phyloP scores from a whole-genome alignment of 2,329 filamentous ascomycete species.

The Aspergillus quadrilineatus region DNA sequence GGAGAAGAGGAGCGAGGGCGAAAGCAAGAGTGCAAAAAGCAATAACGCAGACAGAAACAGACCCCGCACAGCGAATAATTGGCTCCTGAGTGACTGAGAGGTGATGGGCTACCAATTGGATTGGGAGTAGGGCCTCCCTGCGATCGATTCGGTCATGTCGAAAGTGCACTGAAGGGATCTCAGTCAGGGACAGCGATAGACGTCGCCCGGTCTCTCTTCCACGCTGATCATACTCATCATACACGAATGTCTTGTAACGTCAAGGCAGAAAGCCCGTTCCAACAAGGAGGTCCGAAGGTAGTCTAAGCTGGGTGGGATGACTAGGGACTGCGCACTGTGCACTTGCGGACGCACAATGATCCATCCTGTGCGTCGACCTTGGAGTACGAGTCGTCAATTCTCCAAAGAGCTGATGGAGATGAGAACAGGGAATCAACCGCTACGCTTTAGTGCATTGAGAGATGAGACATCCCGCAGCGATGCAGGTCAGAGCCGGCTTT shows the following conservation, averaged over 20 bases:
- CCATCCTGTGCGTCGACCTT: not conserved
- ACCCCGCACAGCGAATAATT: slow-evolving; percentile 16
- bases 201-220: not conserved
- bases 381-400: not conserved
- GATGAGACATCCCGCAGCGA: not conserved
- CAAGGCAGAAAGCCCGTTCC: slow-evolving; percentile 3
- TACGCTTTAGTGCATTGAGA: not conserved
- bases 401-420: not conserved
- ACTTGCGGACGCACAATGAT: too few species aligned
- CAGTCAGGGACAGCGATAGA: not conserved
- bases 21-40: not conserved
- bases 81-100: slow-evolving; percentile 15
- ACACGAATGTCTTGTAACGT: not conserved
- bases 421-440: not conserved
- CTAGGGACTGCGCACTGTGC: not conserved
- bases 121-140: slow-evolving; percentile 9
- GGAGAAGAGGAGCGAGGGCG: not conserved
- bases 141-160: slow-evolving; percentile 18
- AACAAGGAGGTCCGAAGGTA: not conserved
- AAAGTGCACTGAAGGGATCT: slow-evolving; percentile 16
- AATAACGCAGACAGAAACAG: slow-evolving; percentile 6
- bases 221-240: not conserved
- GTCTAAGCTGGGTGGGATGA: not conserved
- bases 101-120: not conserved
- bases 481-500: not conserved